These are phyloP conservation scores for Rhodotorula sp. DNA, from an alignment of 1,284 basidiomycete genomes.

Conservation along the genomic window DNA sequence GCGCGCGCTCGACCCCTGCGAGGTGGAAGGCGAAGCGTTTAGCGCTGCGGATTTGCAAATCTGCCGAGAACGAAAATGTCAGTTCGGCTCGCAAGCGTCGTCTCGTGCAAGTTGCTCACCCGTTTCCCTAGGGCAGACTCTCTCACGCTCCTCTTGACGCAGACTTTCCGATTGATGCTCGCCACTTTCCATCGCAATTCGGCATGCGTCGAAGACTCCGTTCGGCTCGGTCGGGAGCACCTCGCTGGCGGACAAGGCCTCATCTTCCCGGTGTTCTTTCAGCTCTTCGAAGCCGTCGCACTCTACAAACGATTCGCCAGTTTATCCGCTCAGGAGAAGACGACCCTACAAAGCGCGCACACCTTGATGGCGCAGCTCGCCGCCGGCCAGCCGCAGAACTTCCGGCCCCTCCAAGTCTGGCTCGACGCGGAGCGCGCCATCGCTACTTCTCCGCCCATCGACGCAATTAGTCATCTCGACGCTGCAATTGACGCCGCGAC, in stretches of 20 bases:
- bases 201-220: slow-evolving; percentile 13
- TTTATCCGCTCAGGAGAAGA: slow-evolving; percentile 65
- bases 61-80: slow-evolving; percentile 29
- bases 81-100: neutral
- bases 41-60: slow-evolving; percentile 21
- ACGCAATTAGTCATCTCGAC: slow-evolving; percentile 20
- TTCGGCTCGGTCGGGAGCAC: slow-evolving; percentile 13
- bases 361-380: slow-evolving; percentile 18
- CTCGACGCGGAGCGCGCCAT: slow-evolving; percentile 30
- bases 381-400: slow-evolving; percentile 16
- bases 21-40: slow-evolving; percentile 37
- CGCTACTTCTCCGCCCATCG: neutral
- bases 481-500: slow-evolving; percentile 25
- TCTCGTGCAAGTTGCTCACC: neutral
- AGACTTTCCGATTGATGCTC: slow-evolving; percentile 33
- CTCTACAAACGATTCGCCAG: slow-evolving; percentile 66
- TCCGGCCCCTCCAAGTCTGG: slow-evolving; percentile 29
- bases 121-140: slow-evolving; percentile 8
- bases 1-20: slow-evolving; percentile 7
- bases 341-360: slow-evolving; percentile 3
- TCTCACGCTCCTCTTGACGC: slow-evolving; percentile 22
- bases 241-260: slow-evolving; percentile 29
- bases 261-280: slow-evolving; percentile 29
- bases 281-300: slow-evolving; percentile 70
- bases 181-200: slow-evolving; percentile 27